Evolutionary conservation across 768 basidiomycete species (phyloP), one percentile per base, ranked within the genome.

Genomic region (Leccinum obscurum): DNA sequence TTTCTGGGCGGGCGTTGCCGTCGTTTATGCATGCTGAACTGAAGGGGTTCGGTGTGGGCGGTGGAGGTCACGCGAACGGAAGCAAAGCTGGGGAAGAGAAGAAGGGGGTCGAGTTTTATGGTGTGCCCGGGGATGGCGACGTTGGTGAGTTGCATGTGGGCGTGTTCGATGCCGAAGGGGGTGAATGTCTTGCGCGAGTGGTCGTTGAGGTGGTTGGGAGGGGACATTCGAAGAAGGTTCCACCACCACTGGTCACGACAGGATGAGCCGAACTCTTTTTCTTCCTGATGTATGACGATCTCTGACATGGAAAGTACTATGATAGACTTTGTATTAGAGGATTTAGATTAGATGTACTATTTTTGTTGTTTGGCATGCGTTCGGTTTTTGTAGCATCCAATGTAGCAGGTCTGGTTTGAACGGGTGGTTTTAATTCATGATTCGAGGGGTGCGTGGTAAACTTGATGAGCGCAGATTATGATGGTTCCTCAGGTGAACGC

Each of bases 61-160:
- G 58, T 20, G n/a, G 44, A 11, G 44, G 44, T 20, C 44, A 44
- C n/a, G 44, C 44, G 44, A 44, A 1, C n/a, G 41, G 41, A 44
- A 44, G 62, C 22, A 77, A 76, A 10, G n/a, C 41, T 44, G 70
- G 70, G 26, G 76, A 76, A 41, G 75, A 76, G 52, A 80, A 78
- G 69, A 82, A 81, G 37, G 77, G 75, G 13, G 77, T 87, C 28
- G 85, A 88, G 65, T 76, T 88, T 41, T 80, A 77, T 57, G 88
- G 87, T 28, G 75, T 80, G 35, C 84, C 87, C 2, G 67, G 65
- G 34, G 73, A 76, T 39, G 69, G 71, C 7, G 85, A 88, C 62
- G 64, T 85, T 37, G 87, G 87, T 24, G 80, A 82, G 68, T 68
- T 81, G 58, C 77, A 77, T 6, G 75, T 87, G 58, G 87, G 83